phyloP scores from a whole-genome alignment of 2,329 filamentous ascomycete genomes.

The Aspergillus sp. region DNA sequence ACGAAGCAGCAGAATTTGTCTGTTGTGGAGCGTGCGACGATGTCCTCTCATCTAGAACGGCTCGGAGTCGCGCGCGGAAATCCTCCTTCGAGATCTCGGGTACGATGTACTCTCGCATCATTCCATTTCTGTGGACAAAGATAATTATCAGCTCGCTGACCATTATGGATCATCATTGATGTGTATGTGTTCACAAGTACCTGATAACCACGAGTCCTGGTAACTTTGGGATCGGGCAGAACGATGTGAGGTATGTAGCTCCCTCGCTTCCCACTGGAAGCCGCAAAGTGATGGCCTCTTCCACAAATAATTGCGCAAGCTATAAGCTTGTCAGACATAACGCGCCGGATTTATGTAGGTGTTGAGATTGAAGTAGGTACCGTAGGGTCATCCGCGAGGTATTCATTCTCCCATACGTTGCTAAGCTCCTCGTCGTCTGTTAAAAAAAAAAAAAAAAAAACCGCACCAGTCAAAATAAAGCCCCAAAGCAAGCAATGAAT shows the following conservation, averaged over 20 bases:
- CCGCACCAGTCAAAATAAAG: background rate
- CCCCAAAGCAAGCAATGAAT: background rate
- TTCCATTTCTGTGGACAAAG: conserved; percentile 55
- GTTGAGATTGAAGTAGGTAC: background rate
- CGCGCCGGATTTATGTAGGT: background rate
- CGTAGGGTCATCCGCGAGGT: conserved; percentile 47
- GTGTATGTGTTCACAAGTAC: conserved; percentile 34
- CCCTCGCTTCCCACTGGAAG: conserved; percentile 69
- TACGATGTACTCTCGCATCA: conserved; percentile 69
- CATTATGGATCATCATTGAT: background rate
- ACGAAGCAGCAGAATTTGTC: background rate
- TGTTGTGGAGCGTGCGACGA: background rate
- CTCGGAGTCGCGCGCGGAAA: conserved; percentile 53
- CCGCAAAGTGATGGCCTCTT: conserved; percentile 62
- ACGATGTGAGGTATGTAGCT: conserved; percentile 71
- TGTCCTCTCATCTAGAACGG: conserved; percentile 28
- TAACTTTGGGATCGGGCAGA: conserved; percentile 72
- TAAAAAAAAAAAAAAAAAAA: conserved; percentile 1
- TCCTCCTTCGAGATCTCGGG: conserved; percentile 59
- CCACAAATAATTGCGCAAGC: conserved; percentile 51
- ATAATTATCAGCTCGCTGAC: background rate
- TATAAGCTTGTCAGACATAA: conserved; percentile 25
- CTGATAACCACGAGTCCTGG: conserved; percentile 75
- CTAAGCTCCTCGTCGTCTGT: conserved; percentile 65
- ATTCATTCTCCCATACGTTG: conserved; percentile 64